Percentiles rank a stretch among this genome's conserved stretches.
phyloP scores from a whole-genome alignment of 495 filamentous ascomycete species.

The Delitschia confertaspora region DNA sequence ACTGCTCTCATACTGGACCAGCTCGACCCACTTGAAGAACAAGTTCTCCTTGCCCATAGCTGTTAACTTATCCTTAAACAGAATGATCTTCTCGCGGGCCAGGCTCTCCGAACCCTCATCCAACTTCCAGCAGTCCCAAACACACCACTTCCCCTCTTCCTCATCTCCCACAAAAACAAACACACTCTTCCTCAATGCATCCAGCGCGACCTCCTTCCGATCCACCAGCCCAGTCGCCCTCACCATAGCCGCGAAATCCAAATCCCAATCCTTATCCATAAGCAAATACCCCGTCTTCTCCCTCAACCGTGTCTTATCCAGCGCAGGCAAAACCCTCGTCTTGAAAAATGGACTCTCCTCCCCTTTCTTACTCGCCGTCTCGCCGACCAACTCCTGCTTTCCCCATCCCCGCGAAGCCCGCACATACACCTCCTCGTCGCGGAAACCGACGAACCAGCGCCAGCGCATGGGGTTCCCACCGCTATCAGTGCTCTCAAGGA shows the following conservation, averaged over 20 bases:
- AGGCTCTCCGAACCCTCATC: slow-evolving; percentile 35
- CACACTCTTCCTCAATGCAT: slow-evolving; percentile 56
- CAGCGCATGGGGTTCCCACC: slow-evolving; percentile 50
- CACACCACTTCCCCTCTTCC: slow-evolving; percentile 20
- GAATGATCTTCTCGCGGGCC: slow-evolving; percentile 45
- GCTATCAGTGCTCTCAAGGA: slow-evolving; percentile 41
- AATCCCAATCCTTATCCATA: slow-evolving; percentile 68
- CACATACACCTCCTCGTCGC: slow-evolving; percentile 63
- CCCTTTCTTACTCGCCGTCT: slow-evolving; percentile 26
- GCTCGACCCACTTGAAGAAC: slow-evolving; percentile 79
- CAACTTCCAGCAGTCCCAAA: slow-evolving; percentile 31
- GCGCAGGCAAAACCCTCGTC: slow-evolving; percentile 49
- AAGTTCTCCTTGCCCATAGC: slow-evolving; percentile 69
- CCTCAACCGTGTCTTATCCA: slow-evolving; percentile 50
- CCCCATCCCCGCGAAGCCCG: slow-evolving; percentile 57
- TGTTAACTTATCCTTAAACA: slow-evolving; percentile 61
- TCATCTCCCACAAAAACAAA: slow-evolving; percentile 51
- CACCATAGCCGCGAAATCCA: slow-evolving; percentile 71
- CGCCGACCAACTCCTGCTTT: slow-evolving; percentile 36
- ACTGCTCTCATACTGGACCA: slow-evolving; percentile 72
- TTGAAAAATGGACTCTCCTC: slow-evolving; percentile 38
- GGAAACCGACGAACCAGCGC: slow-evolving; percentile 62
- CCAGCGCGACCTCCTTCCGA: slow-evolving; percentile 44
- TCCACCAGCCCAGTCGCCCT: slow-evolving; percentile 56
- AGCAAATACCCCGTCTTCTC: slow-evolving; percentile 72